Evolutionary conservation across 345 rosid genomes (phyloP), one percentile per base, ranked within the genome.

Genomic region (Populus simonii): DNA sequence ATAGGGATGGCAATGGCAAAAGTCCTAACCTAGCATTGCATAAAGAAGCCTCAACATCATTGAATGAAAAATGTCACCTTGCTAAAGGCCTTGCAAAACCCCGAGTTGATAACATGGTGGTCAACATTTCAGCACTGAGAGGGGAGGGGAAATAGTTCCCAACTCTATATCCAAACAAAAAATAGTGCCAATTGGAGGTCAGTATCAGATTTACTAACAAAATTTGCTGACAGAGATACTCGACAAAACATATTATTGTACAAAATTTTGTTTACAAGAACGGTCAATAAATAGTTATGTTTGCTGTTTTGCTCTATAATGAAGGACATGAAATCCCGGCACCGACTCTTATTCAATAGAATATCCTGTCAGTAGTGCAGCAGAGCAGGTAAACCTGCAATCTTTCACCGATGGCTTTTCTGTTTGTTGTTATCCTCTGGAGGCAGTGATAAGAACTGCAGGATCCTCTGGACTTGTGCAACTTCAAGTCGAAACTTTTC

Each of bases 381-480:
- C 12, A 70, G 68, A 25, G 74, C 25, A 66, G 51, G 78, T 55
- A 66, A 70, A 45, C 61, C 39, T 17, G 74, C 18, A 41, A 71
- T 74, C 61, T 17, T 38, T 66, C 55, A 66, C 66, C 71, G 41
- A 12, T 13, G 1, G 27, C 73, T 59, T 51, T 77, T 76, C 78
- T 79, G 69, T 74, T 87, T 87, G 35, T 39, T 77, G 85, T 69
- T 71, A 73, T 86, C 85, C 79, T 92, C 96, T 6, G 88, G 88
- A 27, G 95, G 98, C 68, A 96, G 85, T 35, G 98, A 87, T 23
- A 92, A 51, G 76, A 83, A 89, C 84, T 87, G 88, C 36, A 92
- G 43, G 36, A 91, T 88, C 59, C 68, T 87, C 80, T 89, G 85
- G 47, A 96, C 91, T 80, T 89, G 94, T 9, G 81, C 68, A 41